A percentile compares a stretch with the other conserved stretches of the same genome.
phyloP scores from a whole-genome alignment of 2,329 filamentous ascomycete genomes.

The Alternaria sp. region DNA sequence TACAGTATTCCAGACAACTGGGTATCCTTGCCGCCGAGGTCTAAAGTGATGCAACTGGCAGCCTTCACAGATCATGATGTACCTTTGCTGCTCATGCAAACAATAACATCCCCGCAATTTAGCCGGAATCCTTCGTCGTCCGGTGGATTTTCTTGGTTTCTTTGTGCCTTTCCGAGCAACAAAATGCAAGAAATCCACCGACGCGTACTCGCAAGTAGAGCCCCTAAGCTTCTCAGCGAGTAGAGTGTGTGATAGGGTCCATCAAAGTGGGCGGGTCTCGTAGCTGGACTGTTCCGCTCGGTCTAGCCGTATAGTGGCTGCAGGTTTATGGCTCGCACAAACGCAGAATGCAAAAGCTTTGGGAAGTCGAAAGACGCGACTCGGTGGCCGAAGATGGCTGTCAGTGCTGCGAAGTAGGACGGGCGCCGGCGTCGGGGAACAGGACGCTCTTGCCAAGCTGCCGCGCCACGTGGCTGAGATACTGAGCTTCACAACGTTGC shows the following conservation, averaged over 20 bases:
- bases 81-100: not conserved
- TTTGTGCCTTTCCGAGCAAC: not conserved
- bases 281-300: not conserved
- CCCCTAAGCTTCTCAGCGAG: not conserved
- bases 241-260: not conserved
- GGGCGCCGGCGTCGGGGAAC: not conserved
- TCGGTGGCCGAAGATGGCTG: not conserved
- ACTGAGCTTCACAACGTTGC: not conserved
- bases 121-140: not conserved
- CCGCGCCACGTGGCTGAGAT: not conserved
- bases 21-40: not conserved
- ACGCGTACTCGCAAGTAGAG: not conserved
- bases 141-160: not conserved
- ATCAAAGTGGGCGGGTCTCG: not conserved
- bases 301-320: not conserved
- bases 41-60: not conserved
- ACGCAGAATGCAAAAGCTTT: not conserved
- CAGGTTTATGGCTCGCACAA: not conserved
- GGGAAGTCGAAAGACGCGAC: not conserved
- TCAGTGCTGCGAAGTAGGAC: not conserved
- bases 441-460: slow-evolving; percentile 1
- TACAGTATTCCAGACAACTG: not conserved
- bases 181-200: not conserved
- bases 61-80: not conserved
- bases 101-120: not conserved